Conservation (phyloP, 2,329 filamentous ascomycete genomes). For the Sarocladiaceae sp. region DNA sequence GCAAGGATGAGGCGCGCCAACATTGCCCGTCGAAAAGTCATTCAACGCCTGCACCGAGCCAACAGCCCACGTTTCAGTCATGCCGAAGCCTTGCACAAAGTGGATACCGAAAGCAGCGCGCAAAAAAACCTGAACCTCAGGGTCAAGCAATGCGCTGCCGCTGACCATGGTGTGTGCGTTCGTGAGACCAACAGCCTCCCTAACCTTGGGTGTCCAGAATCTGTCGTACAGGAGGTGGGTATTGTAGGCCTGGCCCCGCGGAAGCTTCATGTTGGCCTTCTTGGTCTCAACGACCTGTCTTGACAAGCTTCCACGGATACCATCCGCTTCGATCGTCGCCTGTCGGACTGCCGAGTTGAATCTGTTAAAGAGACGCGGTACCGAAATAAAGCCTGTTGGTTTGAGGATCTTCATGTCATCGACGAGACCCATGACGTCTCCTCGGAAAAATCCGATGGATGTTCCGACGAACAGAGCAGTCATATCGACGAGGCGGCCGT, state of each 20-base stretch:
- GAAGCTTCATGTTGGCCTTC: constrained; percentile 67
- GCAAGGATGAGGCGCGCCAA: constrained; percentile 63
- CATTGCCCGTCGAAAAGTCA: constrained; percentile 75
- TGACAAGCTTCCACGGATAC: constrained; percentile 74
- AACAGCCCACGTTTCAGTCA: constrained; percentile 88
- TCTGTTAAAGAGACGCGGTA: constrained; percentile 86
- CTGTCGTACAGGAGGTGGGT: constrained; percentile 73
- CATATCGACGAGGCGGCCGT: constrained; percentile 79
- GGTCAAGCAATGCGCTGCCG: constrained; percentile 86
- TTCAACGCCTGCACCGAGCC: constrained; percentile 60
- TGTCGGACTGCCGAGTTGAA: constrained; percentile 79
- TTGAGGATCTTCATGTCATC: constrained; percentile 86
- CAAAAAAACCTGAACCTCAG: constrained; percentile 80
- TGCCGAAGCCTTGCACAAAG: constrained; percentile 82
- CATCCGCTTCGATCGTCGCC: constrained; percentile 70
- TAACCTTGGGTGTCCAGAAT: constrained; percentile 87
- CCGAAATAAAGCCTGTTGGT: constrained; percentile 78
- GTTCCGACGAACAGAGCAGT: constrained; percentile 64
- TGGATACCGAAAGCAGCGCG: constrained; percentile 73
- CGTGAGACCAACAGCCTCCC: constrained; percentile 74
- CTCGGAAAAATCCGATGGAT: constrained; percentile 86
- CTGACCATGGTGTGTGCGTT: constrained; percentile 68
- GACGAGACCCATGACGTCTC: constrained; percentile 76
- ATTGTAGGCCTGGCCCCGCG: constrained; percentile 68
- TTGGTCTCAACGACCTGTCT: constrained; percentile 76